Conservation (phyloP, 306 rosid species). For the Prunus fruticosa region DNA sequence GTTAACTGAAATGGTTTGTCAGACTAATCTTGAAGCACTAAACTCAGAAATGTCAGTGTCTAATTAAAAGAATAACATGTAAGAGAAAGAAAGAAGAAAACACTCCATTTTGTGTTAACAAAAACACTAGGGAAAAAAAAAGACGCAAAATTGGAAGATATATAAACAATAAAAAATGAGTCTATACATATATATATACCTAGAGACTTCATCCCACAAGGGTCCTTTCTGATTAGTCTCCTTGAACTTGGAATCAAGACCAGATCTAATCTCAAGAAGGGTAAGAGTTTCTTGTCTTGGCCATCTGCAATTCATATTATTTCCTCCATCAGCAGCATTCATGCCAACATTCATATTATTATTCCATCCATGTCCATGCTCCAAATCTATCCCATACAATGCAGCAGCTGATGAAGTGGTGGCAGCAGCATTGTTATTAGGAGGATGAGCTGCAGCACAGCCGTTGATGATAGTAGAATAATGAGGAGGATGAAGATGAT, state of each 20-base stretch:
- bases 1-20: slow-evolving; percentile 2
- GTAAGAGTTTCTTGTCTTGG: slow-evolving; percentile 82
- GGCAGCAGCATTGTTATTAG: background rate
- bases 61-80: background rate
- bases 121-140: background rate
- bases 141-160: background rate
- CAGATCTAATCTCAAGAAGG: slow-evolving; percentile 86
- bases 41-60: background rate
- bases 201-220: slow-evolving; percentile 79
- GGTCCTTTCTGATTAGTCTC: slow-evolving; percentile 79
- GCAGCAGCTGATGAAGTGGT: background rate
- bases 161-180: background rate
- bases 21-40: slow-evolving; percentile 1
- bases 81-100: background rate
- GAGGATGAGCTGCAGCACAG: background rate
- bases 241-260: slow-evolving; percentile 76
- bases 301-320: slow-evolving; percentile 43
- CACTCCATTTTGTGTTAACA: background rate
- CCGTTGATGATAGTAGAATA: background rate
- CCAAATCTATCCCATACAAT: slow-evolving; percentile 6
- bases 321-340: slow-evolving; percentile 36
- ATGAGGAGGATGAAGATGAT: background rate
- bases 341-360: background rate
- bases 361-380: slow-evolving; percentile 7
- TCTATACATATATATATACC: slow-evolving; percentile 36